Conservation (phyloP, 23 red algal species). For the Gracilariopsis chorda region DNA sequence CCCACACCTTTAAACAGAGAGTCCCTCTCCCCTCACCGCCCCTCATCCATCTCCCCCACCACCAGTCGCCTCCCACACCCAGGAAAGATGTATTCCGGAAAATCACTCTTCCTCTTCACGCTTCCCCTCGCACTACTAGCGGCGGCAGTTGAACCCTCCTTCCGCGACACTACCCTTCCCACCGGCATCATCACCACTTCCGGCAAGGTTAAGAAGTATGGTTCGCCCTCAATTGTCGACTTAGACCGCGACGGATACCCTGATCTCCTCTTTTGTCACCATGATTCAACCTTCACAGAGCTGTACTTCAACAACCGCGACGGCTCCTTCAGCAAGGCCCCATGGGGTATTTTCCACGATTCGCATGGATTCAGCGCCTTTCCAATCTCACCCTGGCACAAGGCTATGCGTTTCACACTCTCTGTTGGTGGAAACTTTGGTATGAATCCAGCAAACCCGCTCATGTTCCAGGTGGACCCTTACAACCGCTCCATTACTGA, state of each 20-base stretch:
- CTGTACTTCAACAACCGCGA: conserved; percentile 21
- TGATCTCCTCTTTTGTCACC: conserved; percentile 26
- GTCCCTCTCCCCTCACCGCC: no score
- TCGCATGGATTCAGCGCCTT: conserved; percentile 5
- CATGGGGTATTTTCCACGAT: not conserved
- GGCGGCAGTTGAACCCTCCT: no score
- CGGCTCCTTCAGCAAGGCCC: not conserved
- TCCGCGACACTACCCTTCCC: not conserved
- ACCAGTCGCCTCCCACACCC: no score
- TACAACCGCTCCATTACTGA: conserved; percentile 2
- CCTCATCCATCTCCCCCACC: no score
- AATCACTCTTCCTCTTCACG: no score
- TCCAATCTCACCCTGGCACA: conserved; percentile 7
- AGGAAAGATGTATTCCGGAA: no score
- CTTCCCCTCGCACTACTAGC: no score
- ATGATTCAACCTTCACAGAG: conserved; percentile 11
- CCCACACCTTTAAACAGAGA: no score
- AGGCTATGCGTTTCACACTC: conserved; percentile 4
- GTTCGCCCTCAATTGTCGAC: not conserved
- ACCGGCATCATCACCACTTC: not conserved
- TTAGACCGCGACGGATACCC: conserved; percentile 1
- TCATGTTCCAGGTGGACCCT: conserved; percentile 13
- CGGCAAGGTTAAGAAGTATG: conserved; percentile 16
- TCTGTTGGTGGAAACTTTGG: conserved; percentile 12
- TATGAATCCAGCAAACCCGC: not conserved